Base-by-base conservation (phyloP, 1,284 basidiomycete genomes). In the Naganishia sp. region DNA sequence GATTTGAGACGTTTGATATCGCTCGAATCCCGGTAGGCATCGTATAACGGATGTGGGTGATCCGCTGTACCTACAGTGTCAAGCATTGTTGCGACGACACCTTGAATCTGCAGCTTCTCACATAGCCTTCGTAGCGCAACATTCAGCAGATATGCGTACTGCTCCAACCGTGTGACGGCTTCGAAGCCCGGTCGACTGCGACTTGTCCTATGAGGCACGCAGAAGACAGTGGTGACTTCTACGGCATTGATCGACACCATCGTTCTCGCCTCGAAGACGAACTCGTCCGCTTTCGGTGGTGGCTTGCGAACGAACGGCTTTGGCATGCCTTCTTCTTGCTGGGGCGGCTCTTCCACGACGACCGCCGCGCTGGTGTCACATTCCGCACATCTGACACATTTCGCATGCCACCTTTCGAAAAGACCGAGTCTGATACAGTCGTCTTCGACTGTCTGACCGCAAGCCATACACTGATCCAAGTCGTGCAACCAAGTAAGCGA, bases 141-240 rank as follows among this genome's bases (percentile, higher is more conserved):
- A 73, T 98, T 94, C 63, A 99, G 82, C 68, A 99, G 81, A 83
- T 96, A 99, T 0, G 96, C 91, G 78, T 97, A 99, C 77, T 99
- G 95, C 82, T 99, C 95, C 71, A 99, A 81, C 68, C 95, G 84
- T 61, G 94, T 93, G 18, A 97, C 95, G 17, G 90, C 84, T 75
- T 92, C 89, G 80, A 99, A 97, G 10, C 94, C 94, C 23, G 81
- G 74, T 53, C 87, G 82, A 72, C 88, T 90, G 3, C 83, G 84
- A 62, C 76, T 75, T 75, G 85, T 86, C 46, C 84, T 88, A 81
- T 90, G 92, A n/a, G 88, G 86, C 9, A 83, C 85, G 79, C 95
- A 98, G 70, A 87, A 85, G 67, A 91, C 85, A 53, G 69, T 69
- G 18, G 75, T 73, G 15, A 79, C 75, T 25, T 55, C 88, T 88